These are phyloP conservation scores for Kalmanozyma brasiliensis DNA, from an alignment of 1,284 basidiomycete species.

Conservation along the genomic window DNA sequence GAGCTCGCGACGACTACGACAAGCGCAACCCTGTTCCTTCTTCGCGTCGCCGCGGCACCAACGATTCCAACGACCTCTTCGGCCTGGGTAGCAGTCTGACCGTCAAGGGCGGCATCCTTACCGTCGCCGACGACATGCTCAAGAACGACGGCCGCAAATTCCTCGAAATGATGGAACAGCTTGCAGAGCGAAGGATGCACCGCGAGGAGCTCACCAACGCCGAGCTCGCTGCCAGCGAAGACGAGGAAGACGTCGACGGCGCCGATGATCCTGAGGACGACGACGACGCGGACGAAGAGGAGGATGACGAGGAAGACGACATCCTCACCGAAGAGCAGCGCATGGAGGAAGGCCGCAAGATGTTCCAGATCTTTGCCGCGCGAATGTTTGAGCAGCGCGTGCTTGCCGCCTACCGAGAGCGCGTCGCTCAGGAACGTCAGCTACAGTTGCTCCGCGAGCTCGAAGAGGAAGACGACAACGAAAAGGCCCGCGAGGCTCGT, in stretches of 20 bases:
- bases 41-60: constrained; percentile 31
- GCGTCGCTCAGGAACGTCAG: constrained; percentile 88
- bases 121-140: constrained; percentile 97
- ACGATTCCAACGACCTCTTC: constrained; percentile 75
- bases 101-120: constrained; percentile 91
- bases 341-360: constrained; percentile 97
- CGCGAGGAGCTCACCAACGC: constrained; percentile 78
- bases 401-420: constrained; percentile 86
- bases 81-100: constrained; percentile 81
- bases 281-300: constrained; percentile 71
- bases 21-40: constrained; percentile 37
- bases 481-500: constrained; percentile 87
- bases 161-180: constrained; percentile 99
- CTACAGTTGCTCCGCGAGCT: constrained; percentile 85
- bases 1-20: constrained; percentile 60
- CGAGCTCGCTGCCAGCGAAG: constrained; percentile 70
- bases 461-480: constrained; percentile 84
- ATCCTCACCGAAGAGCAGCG: constrained; percentile 77
- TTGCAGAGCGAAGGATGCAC: constrained; percentile 91
- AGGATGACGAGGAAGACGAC: constrained; percentile 71
- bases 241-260: constrained; percentile 44
- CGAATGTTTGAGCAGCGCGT: constrained; percentile 99
- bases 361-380: constrained; percentile 99
- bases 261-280: constrained; percentile 44
- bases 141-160: constrained; percentile 99